Evolutionary conservation across 2,329 filamentous ascomycete genomes (phyloP), one percentile per base, ranked within the genome.

Genomic region (Fusarium siculi): DNA sequence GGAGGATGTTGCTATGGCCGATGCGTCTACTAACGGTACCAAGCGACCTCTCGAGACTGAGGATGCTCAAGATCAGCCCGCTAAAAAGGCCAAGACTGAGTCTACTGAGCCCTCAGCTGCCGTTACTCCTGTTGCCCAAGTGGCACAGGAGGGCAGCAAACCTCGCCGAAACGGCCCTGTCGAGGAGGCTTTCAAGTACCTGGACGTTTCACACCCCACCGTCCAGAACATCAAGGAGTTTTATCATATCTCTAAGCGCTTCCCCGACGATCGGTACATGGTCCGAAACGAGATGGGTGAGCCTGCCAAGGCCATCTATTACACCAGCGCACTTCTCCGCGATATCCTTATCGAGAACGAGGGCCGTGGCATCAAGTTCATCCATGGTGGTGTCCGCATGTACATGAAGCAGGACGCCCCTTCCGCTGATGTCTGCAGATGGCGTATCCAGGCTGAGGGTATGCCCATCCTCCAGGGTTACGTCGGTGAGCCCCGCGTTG

Each of bases 381-480:
- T 99, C 55, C 96, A 99, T 83, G 96, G 93, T 56, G 96, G 96
- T 73, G 95, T 99, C 39, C 97, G 97, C 85, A 98, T 98, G 94
- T 99, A 97, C 81, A 96, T 98, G 87, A 97, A 97, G 86, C 96
- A 98, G 82, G 95, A 98, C 79, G 93, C 94, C 0, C 95, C 97
- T 67, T 93, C 92, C 9, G 91, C 92, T 40, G 92, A 95, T 61
- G 93, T 96, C 39, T 97, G 95, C 85, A 90, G 92, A 66, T 99
- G 96, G 96, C 91, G 96, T 52, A 96, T 99, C 77, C 96, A 99
- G 86, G 93, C 92, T 18, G 96, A 99, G 82, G 96, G 96, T 30
- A 91, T 99, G 84, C 91, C 93, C 15, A 95, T 99, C 74, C 87
- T 98, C 40, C 93, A 97, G 79, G 93, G 94, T 32, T 98, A 97